Base-by-base conservation (phyloP, 2,329 filamentous ascomycete species). In the Alternaria triticina region DNA sequence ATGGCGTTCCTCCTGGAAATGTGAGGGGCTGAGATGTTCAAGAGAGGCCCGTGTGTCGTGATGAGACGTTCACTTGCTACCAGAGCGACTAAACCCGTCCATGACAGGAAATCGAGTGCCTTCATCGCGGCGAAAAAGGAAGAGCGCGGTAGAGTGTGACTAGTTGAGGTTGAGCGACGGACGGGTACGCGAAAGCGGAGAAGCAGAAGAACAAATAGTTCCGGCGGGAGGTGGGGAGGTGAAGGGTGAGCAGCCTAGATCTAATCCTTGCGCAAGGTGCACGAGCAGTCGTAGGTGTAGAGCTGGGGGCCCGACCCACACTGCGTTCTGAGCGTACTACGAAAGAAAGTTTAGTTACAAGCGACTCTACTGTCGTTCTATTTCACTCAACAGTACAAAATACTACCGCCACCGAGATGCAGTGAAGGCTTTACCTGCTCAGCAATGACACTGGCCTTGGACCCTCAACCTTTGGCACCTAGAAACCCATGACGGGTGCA, bases 401-500 rank as follows among this genome's bases (percentile, higher is more conserved):
- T 20, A 8, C 4, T 2, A 23, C 6, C 15, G 20, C 27, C 28
- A n/a, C 17, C 13, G 28, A 36, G 49, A 27, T 22, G 20, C n/a
- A 20, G 43, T 45, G 43, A 11, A 36, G 17, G 22, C n/a, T 17
- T 33, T 17, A 23, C 22, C 49, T 9, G 28, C 28, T 47, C 27
- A 60, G 17, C 51, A 50, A 28, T 56, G 25, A 56, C 23, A 47
- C 40, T 43, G 12, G 51, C 33, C 50, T 49, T 33, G 44, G 22
- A 17, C 33, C n/a, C 23, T 33, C 25, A 4, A 60, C 40, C 27
- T 55, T 60, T n/a, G 40, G 50, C n/a, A 55, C 54, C 40, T 47
- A 47, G 40, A 60, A 60, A 20, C 57, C 57, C 25, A 60, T 40
- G 17, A 59, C 40, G 20, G 54, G 22, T 43, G 57, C 50, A 5